phyloP scores from a whole-genome alignment of 129 eudicot species.

The Smallanthus sonchifolius region DNA sequence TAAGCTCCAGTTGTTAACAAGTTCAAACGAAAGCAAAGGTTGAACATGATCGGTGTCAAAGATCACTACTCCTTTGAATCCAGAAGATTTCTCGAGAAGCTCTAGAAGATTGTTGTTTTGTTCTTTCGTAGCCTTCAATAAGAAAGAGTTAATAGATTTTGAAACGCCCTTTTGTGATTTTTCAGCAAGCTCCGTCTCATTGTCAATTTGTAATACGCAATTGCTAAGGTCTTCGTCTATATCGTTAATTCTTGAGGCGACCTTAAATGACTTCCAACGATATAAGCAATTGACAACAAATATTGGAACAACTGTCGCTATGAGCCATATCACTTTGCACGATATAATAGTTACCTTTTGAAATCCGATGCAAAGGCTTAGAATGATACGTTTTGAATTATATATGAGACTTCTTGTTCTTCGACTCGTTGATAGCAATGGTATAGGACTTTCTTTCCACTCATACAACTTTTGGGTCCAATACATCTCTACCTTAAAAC shows the following conservation, averaged over 20 bases:
- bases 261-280: neutral
- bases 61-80: slow-evolving; percentile 8
- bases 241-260: neutral
- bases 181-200: neutral
- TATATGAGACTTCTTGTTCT: neutral
- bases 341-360: slow-evolving; percentile 5
- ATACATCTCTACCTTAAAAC: slow-evolving; percentile 15
- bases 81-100: slow-evolving; percentile 17
- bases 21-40: neutral
- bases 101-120: neutral
- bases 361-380: slow-evolving; percentile 10
- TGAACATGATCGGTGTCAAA: slow-evolving; percentile 14
- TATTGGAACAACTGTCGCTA: too few relatives aligned
- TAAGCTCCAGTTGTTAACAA: slow-evolving; percentile 20
- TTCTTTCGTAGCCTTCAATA: neutral
- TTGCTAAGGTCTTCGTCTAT: neutral
- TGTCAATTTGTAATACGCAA: slow-evolving; percentile 2
- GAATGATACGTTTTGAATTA: neutral
- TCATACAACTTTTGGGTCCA: slow-evolving; percentile 27
- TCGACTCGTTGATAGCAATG: neutral
- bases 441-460: slow-evolving; percentile 12
- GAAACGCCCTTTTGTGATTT: neutral
- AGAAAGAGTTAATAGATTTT: neutral
- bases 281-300: neutral
- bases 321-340: neutral